Base-by-base conservation (phyloP, 2,329 filamentous ascomycete species). In the Clonostachys rhizophaga region DNA sequence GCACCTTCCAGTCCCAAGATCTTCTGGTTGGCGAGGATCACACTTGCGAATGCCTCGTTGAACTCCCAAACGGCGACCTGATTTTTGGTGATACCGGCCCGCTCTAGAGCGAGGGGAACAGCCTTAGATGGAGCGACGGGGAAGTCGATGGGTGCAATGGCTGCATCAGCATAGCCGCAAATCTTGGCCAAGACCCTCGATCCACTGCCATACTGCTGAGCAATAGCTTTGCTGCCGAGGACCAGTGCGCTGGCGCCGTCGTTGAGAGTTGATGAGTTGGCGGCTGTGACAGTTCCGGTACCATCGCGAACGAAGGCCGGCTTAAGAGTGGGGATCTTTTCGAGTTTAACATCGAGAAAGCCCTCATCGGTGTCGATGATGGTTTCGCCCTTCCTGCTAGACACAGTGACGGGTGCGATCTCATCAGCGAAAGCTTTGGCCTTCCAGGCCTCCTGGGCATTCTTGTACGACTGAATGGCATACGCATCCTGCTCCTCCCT, bases 11-110 rank as follows among this genome's bases (percentile, higher is more conserved):
- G 79, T 40, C 87, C 89, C 34, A 96, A 79, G 52, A 95, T 91
- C 85, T 95, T 91, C 59, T 89, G 86, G 62, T 97, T 96, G 40
- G 92, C 91, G 64, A 94, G 91, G 67, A 96, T 94, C 33, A 96
- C 91, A 5, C 89, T 89, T 30, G 94, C 92, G 63, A 99, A 99
- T 0, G 94, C 94, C 71, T 99, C 94, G 67, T 99, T 99, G 69
- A 99, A 96, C 66, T 97, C 94, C 92, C 94, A 97, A 18, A 96
- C 74, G 6, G 92, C 85, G 42, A 99, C 90, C 66, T 97, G 88
- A 42, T 95, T 87, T 69, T 91, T 90, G 54, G 83, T 89, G 55
- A 99, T 91, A 11, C 92, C 91, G 1, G 94, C 94, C 48, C 91
- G 81, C 67, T 91, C 81, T 44, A 99, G 76, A 11, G 91, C 91